Evolutionary conservation across 345 rosid genomes (phyloP).

Genomic region (Mercurialis annua): DNA sequence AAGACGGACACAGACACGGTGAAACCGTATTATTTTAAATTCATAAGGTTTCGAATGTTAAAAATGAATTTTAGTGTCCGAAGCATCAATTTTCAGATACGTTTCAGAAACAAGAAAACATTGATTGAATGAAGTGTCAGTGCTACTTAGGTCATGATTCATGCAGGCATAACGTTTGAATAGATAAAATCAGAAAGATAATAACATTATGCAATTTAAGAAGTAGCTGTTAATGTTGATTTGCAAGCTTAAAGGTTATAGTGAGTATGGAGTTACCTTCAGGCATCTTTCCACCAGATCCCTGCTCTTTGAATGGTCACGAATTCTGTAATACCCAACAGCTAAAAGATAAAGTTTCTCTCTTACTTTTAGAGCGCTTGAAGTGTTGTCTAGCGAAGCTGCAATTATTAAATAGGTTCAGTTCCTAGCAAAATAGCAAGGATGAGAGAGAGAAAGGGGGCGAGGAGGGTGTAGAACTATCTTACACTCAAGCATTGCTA

Average conservation of each 20-base stretch:
- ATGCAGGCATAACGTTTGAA: too few relatives aligned
- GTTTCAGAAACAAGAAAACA: too few relatives aligned
- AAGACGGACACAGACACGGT: background rate
- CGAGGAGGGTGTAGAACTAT: constrained; percentile 2
- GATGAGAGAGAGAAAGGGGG: background rate
- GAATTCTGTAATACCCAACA: constrained; percentile 65
- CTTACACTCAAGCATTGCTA: constrained; percentile 81
- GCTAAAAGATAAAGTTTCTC: constrained; percentile 85
- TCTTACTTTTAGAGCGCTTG: constrained; percentile 28
- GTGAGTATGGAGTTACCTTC: constrained; percentile 35
- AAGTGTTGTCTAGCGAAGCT: constrained; percentile 53
- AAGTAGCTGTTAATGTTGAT: background rate
- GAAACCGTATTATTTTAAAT: too few relatives aligned
- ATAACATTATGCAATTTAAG: background rate
- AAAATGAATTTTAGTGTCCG: too few relatives aligned
- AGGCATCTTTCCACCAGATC: constrained; percentile 59
- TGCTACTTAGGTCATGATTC: too few relatives aligned
- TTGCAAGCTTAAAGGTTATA: background rate
- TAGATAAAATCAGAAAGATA: background rate
- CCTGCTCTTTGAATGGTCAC: constrained; percentile 61
- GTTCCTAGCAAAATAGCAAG: background rate
- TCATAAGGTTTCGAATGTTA: too few relatives aligned
- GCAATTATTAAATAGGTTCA: constrained; percentile 16
- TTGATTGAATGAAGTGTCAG: too few relatives aligned
- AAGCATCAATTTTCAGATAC: too few relatives aligned